Evolutionary conservation across 2,329 filamentous ascomycete species (phyloP), one percentile per base, ranked within the genome.

Genomic region (Ascochyta viciae-villosae): DNA sequence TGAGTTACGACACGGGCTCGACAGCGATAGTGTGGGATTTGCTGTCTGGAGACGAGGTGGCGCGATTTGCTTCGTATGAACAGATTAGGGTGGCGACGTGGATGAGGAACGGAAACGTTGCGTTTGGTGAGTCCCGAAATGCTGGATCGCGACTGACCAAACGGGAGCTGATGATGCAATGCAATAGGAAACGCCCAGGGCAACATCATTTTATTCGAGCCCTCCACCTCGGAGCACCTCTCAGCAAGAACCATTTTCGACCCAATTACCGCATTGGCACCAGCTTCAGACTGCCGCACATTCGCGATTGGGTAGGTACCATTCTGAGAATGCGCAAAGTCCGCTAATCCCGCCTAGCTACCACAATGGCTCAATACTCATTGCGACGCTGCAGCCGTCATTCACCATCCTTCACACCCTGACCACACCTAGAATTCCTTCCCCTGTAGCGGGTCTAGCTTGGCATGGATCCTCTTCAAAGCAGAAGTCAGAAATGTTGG

Each of bases 11-110:
- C 81, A 85, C 86, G 16, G 89, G 91, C 34, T 91, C 94, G 75
- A 96, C 91, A 1, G 92, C 93, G 4, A 96, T 98, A 71, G 91
- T 98, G 7, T 99, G 95, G 95, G 94, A 99, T 77, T 83, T 97
- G 58, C 87, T 96, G 79, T 96, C 92, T 0, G 95, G 95, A 44
- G 88, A 92, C 57, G 92, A 97, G 76, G 85, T 97, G 55, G 88
- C 94, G 35, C 86, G 93, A n/a, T 98, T 98, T 78, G 88, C 89
- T 23, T 95, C 93, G 0, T 97, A 96, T 71, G 92, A 96, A 70
- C 86, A 90, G 63, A 84, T 98, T 61, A 88, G 88, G 22, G 89
- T 91, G 27, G 94, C 93, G 34, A 84, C 90, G 12, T 99, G 95
- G 92, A 97, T 99, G 93, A 86, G 89, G 40, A 97, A 97, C 78